These are phyloP conservation scores for Umbelopsis sp. DNA, from an alignment of 192 early-diverging fungal species.

Conservation along the genomic window DNA sequence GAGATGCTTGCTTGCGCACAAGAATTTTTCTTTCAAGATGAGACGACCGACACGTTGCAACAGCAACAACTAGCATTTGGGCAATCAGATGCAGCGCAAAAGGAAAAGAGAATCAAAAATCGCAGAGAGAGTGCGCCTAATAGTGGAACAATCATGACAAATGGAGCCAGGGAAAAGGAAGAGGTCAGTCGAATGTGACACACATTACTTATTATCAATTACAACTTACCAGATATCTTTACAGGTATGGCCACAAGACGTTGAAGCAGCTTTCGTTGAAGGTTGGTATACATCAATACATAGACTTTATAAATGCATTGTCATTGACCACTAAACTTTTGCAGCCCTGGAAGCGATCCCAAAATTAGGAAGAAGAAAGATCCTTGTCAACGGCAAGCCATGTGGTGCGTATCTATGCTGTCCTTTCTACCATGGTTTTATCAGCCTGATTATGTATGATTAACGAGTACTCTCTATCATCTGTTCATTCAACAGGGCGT, in stretches of 20 bases:
- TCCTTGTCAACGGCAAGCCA: conserved; percentile 55
- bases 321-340: conserved; percentile 20
- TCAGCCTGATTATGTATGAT: conserved; percentile 42
- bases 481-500: conserved; percentile 48
- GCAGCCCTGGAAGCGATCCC: conserved; percentile 54
- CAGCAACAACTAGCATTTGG: conserved; percentile 5
- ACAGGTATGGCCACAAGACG: conserved; percentile 64
- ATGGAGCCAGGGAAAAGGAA: conserved; percentile 31
- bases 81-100: neutral
- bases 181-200: conserved; percentile 21
- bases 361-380: conserved; percentile 56
- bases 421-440: conserved; percentile 34
- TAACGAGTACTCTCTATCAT: conserved; percentile 21
- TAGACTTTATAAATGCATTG: neutral
- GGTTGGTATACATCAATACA: conserved; percentile 37
- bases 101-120: conserved; percentile 5
- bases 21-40: conserved; percentile 36
- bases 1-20: conserved; percentile 38
- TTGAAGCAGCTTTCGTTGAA: conserved; percentile 62
- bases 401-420: conserved; percentile 34
- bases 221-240: neutral
- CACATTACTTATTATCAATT: neutral
- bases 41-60: conserved; percentile 6
- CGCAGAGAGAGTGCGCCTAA: conserved; percentile 17
- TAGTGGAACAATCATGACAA: conserved; percentile 8